phyloP scores from a whole-genome alignment of 768 basidiomycete species.

The Xanthoconium stramineum region DNA sequence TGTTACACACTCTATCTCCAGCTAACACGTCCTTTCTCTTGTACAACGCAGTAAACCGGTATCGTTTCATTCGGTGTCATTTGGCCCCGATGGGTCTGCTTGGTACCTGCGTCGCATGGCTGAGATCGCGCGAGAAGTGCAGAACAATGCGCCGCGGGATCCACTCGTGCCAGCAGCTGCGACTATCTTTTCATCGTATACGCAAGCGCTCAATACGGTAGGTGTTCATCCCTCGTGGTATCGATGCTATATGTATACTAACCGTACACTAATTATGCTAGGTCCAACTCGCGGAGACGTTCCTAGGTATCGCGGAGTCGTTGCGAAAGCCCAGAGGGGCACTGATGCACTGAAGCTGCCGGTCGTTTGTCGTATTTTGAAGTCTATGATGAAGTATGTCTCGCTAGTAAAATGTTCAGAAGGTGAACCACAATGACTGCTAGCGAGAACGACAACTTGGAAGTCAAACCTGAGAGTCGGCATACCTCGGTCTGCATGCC shows the following conservation, averaged over 20 bases:
- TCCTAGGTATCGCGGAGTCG: slow-evolving; percentile 56
- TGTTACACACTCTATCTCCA: fast-evolving
- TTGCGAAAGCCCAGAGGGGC: slow-evolving; percentile 54
- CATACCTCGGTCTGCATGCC: too few relatives aligned
- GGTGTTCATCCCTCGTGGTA: background rate
- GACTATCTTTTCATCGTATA: slow-evolving; percentile 44
- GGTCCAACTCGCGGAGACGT: slow-evolving; percentile 56
- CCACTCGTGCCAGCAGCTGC: slow-evolving; percentile 32
- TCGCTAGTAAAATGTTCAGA: too few relatives aligned
- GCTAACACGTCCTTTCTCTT: background rate
- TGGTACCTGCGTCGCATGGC: slow-evolving; percentile 46
- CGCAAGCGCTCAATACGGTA: slow-evolving; percentile 51
- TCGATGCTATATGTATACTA: too few relatives aligned
- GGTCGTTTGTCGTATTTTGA: background rate
- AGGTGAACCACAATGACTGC: too few relatives aligned
- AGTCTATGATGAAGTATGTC: too few relatives aligned
- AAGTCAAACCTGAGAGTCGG: too few relatives aligned
- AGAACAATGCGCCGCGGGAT: slow-evolving; percentile 42
- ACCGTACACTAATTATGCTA: slow-evolving; percentile 16
- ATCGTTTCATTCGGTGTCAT: slow-evolving; percentile 59
- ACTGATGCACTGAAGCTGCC: slow-evolving; percentile 32
- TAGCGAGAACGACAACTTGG: too few relatives aligned
- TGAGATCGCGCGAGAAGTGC: slow-evolving; percentile 46
- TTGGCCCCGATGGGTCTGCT: slow-evolving; percentile 36
- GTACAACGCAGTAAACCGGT: slow-evolving; percentile 42